Evolutionary conservation across 2,329 filamentous ascomycete genomes (phyloP), one percentile per base, ranked within the genome.

Genomic region (Microsporum ferrugineum): DNA sequence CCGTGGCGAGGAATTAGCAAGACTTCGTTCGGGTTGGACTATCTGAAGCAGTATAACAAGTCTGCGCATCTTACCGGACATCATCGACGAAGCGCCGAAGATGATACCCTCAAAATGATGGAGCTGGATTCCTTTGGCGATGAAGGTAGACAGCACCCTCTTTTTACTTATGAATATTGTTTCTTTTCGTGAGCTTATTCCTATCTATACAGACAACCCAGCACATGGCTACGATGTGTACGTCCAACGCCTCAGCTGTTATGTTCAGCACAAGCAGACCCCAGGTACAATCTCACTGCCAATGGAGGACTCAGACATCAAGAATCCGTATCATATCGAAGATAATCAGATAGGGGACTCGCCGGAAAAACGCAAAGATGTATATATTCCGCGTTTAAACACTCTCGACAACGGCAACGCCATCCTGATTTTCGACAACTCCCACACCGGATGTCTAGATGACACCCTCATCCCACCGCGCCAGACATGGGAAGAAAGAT

Each of bases 341-440:
- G 68, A 72, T 33, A 34, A 10, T 39, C 71, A 71, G 43, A 64
- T 60, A 68, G 63, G 73, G 65, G 66, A 71, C 6, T 59, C 67
- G 66, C 23, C 71, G 69, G 68, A 69, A 14, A 59, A 62, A 34
- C 31, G 53, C 14, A 65, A 68, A 14, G 69, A 73, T 12, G 67
- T 67, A 39, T 75, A 76, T 58, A 71, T 76, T 8, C 74, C 76
- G 27, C 73, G 73, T 23, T 69, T 78, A 1, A 66, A 75, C 23
- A 73, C 71, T 0, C 72, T 80, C 3, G 80, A 82, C 62, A 80
- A 80, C 56, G 74, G 75, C 23, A 77, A 75, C 62, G 79, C 78
- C 0, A 77, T 82, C 60, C 79, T 82, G 60, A 70, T 82, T 33
- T 81, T 82, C 62, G 80, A 82, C 63, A 76, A 78, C 56, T 78